Evolutionary conservation across 2,329 filamentous ascomycete genomes (phyloP).

Genomic region (Madurella fahalii): DNA sequence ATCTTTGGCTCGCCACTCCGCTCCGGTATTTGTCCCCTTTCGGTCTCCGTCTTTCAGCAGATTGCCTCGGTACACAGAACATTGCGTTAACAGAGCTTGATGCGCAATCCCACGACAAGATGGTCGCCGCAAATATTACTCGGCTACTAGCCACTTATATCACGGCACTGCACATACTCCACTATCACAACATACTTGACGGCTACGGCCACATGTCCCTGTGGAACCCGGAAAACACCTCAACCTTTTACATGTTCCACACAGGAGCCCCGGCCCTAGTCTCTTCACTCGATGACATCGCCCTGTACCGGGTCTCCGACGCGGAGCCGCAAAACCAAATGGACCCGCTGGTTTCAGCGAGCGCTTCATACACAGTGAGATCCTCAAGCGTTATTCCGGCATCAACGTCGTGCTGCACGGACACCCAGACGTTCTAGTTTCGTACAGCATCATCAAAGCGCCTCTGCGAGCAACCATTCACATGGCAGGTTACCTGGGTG

Average conservation of each 20-base stretch:
- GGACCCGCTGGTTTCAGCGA: conserved; percentile 37
- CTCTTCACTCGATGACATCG: conserved; percentile 39
- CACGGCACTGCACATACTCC: conserved; percentile 48
- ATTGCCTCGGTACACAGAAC: too few relatives aligned
- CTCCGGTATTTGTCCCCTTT: too few relatives aligned
- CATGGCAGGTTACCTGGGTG: conserved; percentile 41
- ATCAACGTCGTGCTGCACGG: conserved; percentile 42
- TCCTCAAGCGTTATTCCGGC: conserved; percentile 38
- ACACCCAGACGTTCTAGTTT: conserved; percentile 40
- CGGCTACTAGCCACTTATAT: conserved; percentile 27
- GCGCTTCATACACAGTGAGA: conserved; percentile 45
- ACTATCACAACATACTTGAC: conserved; percentile 47
- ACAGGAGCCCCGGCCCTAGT: conserved; percentile 46
- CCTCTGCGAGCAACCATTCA: conserved; percentile 40
- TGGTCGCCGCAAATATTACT: conserved; percentile 3
- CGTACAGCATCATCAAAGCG: conserved; percentile 39
- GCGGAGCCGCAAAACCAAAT: conserved; percentile 37
- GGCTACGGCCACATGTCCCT: conserved; percentile 53
- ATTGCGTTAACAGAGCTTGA: not conserved
- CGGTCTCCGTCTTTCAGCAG: too few relatives aligned
- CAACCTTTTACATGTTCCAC: conserved; percentile 46
- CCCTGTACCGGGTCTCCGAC: conserved; percentile 43
- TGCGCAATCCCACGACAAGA: not conserved
- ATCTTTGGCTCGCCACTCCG: too few relatives aligned
- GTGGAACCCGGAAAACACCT: conserved; percentile 42